Conservation (phyloP, 306 rosid genomes). For the Fagus crenata region DNA sequence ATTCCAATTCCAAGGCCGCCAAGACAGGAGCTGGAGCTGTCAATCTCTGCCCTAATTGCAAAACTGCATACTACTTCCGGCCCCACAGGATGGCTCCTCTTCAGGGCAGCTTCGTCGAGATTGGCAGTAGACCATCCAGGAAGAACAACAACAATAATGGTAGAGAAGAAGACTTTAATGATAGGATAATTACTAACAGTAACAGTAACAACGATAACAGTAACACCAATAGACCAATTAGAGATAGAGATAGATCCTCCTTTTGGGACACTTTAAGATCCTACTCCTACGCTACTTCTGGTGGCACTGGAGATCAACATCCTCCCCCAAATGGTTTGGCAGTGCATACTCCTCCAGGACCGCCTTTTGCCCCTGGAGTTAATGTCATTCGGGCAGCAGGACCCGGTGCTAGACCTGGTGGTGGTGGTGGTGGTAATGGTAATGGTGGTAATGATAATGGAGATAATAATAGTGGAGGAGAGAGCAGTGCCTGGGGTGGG, state of each 20-base stretch:
- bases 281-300: conserved; percentile 27
- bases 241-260: conserved; percentile 33
- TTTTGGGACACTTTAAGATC: conserved; percentile 63
- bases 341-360: conserved; percentile 87
- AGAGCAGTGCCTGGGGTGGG: conserved; percentile 80
- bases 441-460: conserved; percentile 37
- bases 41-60: conserved; percentile 83
- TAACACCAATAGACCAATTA: conserved; percentile 35
- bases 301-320: conserved; percentile 69
- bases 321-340: conserved; percentile 71
- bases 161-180: conserved; percentile 27
- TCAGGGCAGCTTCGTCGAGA: conserved; percentile 88
- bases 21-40: conserved; percentile 37
- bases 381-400: conserved; percentile 67
- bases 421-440: conserved; percentile 29
- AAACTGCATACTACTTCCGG: conserved; percentile 73
- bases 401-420: conserved; percentile 33
- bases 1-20: too few species aligned
- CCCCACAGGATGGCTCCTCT: conserved; percentile 66
- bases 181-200: conserved; percentile 15
- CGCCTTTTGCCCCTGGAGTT: conserved; percentile 79
- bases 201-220: conserved; percentile 22
- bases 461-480: conserved; percentile 45
- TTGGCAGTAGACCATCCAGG: conserved; percentile 48
- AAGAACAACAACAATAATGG: conserved; percentile 2